These are phyloP conservation scores for Pythium aristosporum DNA, from an alignment of 352 stramenopile species.

Conservation along the genomic window DNA sequence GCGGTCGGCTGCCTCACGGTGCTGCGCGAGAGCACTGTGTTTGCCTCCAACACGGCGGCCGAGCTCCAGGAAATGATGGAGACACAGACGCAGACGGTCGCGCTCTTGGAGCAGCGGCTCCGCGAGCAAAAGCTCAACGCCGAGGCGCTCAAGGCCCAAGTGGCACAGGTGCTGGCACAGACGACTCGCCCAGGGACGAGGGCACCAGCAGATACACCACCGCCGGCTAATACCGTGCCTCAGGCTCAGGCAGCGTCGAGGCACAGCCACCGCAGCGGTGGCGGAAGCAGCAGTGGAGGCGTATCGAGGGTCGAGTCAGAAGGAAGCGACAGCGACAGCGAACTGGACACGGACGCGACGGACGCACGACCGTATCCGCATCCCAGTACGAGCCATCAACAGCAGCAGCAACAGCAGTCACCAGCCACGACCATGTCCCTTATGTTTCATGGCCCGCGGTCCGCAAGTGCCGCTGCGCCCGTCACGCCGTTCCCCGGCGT, in stretches of 20 bases:
- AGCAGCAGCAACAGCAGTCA: slow-evolving; percentile 7
- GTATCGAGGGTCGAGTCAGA: slow-evolving; percentile 6
- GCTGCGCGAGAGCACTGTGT: slow-evolving; percentile 72
- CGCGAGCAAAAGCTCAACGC: slow-evolving; percentile 57
- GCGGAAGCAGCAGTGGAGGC: not conserved
- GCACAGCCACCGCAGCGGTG: slow-evolving; percentile 6
- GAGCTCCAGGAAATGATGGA: slow-evolving; percentile 62
- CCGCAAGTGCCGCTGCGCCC: slow-evolving; percentile 5
- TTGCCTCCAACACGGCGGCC: slow-evolving; percentile 53
- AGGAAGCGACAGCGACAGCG: slow-evolving; percentile 40
- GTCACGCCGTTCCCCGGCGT: slow-evolving; percentile 14
- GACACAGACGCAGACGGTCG: slow-evolving; percentile 52
- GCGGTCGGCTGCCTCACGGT: slow-evolving; percentile 56
- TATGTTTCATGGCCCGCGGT: slow-evolving; percentile 16
- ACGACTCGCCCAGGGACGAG: slow-evolving; percentile 17
- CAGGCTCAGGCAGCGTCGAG: not conserved
- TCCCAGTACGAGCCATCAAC: slow-evolving; percentile 7
- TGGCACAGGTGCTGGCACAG: slow-evolving; percentile 34
- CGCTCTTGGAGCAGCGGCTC: slow-evolving; percentile 54
- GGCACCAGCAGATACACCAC: not conserved
- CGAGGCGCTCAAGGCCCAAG: slow-evolving; percentile 47
- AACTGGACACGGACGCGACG: slow-evolving; percentile 28
- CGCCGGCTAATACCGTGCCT: not conserved
- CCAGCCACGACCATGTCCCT: slow-evolving; percentile 26
- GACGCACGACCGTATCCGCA: slow-evolving; percentile 20